Percentiles rank a stretch among this genome's conserved stretches.
Conservation (phyloP, 345 rosid genomes). For the Corchorus capsularis region DNA sequence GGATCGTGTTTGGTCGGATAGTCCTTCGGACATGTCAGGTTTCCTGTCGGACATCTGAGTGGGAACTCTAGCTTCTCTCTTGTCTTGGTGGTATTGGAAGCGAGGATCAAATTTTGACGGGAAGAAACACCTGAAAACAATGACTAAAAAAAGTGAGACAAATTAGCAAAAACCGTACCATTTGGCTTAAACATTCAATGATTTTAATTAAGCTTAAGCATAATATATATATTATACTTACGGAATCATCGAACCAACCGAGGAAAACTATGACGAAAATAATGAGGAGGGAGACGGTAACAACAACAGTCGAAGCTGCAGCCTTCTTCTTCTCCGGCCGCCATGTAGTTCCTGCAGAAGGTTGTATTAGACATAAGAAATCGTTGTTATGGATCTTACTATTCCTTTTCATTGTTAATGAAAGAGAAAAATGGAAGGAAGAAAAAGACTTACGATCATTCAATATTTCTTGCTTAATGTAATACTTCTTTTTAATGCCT, state of each 20-base stretch:
- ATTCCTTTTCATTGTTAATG: conserved; percentile 4
- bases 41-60: conserved; percentile 6
- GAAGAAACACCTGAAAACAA: conserved; percentile 21
- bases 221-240: not conserved
- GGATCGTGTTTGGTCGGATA: conserved; percentile 39
- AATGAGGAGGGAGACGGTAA: not conserved
- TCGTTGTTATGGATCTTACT: not conserved
- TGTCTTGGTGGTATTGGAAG: not conserved
- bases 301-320: not conserved
- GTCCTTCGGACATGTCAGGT: conserved; percentile 22
- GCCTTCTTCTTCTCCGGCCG: not conserved
- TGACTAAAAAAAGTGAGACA: conserved; percentile 15
- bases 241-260: conserved; percentile 6
- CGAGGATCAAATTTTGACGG: not conserved
- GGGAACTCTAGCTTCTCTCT: conserved; percentile 9
- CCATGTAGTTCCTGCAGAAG: not conserved
- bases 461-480: not conserved
- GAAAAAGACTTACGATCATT: not conserved
- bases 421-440: not conserved
- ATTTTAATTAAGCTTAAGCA: not conserved
- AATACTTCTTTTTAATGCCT: conserved; percentile 4
- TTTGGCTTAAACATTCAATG: no score
- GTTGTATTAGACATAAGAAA: not conserved
- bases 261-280: not conserved
- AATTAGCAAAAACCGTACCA: no score